Base-by-base conservation (phyloP, 371 early-diverging fungal genomes). In the Apophysomyces trapeziformis region DNA sequence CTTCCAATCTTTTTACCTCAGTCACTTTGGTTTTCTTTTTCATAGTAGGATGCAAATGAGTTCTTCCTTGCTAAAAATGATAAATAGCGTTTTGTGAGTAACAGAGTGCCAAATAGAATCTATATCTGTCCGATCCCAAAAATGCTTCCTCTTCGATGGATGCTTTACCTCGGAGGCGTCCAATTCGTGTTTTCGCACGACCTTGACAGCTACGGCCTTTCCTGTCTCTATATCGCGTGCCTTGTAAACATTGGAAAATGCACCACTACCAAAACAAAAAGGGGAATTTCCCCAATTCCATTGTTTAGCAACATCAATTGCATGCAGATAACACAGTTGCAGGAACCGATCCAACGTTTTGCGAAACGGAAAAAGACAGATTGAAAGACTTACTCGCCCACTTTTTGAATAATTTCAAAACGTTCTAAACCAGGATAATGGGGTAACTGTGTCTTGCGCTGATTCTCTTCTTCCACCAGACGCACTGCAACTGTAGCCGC, bases 201-300 rank as follows among this genome's bases (percentile, higher is more conserved):
- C 88, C 76, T 95, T 95, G 71, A 95, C 86, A 7, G 95, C 95
- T 5, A 95, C 94, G 41, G 84, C 67, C 57, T 86, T 69, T 26
- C 85, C 80, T 2, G 83, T 88, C 56, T 72, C 69, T 9, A 68
- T 74, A 61, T 90, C 86, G 41, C 75, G 71, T n/a, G 91, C 94
- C 62, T 86, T 84, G 82, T 90, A 92, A 3, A 93, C 94, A 59
- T 84, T 87, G 59, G 91, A 91, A 76, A 93, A 93, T n/a, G 93
- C 94, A 59, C 94, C 94, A 72, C 90, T 90, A 60, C 7, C 11
- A 7, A n/a, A 14, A 14, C 47, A 47, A 5, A 13, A 16, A 14
- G 5, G 4, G 14, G 43, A 9, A 43, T 43, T 43, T 14, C 12
- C 14, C 12, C 14, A 9, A 43, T 43, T 0, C 12, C 21, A n/a